Evolutionary conservation across 2,329 filamentous ascomycete species (phyloP).

Genomic region (Pseudocercospora vitis): DNA sequence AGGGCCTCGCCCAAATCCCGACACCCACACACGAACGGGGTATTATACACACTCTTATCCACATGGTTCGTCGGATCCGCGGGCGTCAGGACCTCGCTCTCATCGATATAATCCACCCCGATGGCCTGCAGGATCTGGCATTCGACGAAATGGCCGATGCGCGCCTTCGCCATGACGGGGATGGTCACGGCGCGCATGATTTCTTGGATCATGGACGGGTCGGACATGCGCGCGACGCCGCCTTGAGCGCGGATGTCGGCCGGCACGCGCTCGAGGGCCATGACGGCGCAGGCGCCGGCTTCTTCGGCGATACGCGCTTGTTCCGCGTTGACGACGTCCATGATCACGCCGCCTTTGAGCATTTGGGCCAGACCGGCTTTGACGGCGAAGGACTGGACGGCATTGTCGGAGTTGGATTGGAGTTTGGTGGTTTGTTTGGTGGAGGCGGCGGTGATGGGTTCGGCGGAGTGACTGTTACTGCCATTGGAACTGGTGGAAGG

Average conservation of each 20-base stretch:
- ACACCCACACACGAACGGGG: constrained; percentile 95
- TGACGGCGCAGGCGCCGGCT: constrained; percentile 91
- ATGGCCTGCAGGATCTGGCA: constrained; percentile 95
- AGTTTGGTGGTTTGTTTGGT: constrained; percentile 26
- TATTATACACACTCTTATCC: constrained; percentile 77
- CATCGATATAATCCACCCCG: constrained; percentile 96
- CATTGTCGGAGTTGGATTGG: constrained; percentile 25
- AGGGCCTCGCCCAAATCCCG: constrained; percentile 91
- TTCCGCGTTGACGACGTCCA: constrained; percentile 94
- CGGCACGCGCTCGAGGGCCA: constrained; percentile 96
- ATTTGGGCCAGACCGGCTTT: constrained; percentile 96
- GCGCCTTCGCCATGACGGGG: constrained; percentile 97
- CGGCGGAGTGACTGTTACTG: constrained; percentile 26
- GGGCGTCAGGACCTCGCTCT: constrained; percentile 94
- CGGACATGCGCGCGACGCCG: constrained; percentile 94
- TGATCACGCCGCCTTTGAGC: constrained; percentile 98
- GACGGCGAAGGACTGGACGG: constrained; percentile 67
- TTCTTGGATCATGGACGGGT: constrained; percentile 89
- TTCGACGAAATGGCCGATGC: constrained; percentile 97
- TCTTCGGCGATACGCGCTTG: constrained; percentile 96
- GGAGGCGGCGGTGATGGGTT: constrained; percentile 21
- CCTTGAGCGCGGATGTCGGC: constrained; percentile 92
- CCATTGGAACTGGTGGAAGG: too few species aligned
- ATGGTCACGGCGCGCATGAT: constrained; percentile 95
- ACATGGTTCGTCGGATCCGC: constrained; percentile 91